Evolutionary conservation across 164 flowering plant genomes (phyloP).

Genomic region (Stephania yunnanensis): DNA sequence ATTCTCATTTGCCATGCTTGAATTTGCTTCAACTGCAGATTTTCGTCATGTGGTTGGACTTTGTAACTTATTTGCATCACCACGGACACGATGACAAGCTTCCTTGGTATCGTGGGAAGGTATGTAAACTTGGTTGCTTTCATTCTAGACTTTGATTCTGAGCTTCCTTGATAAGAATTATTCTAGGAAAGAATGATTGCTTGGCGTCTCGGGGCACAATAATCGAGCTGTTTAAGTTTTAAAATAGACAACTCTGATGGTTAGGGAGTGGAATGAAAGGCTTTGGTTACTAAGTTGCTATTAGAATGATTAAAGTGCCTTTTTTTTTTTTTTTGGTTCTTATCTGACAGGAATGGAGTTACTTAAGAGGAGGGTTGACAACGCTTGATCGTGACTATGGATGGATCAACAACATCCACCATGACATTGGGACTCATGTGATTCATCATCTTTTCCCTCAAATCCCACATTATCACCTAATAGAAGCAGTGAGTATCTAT

Average conservation of each 20-base stretch:
- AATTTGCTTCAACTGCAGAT: constrained; percentile 27
- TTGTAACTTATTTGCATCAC: constrained; percentile 73
- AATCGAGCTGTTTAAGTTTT: neutral
- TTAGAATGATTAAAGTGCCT: neutral
- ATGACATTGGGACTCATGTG: constrained; percentile 71
- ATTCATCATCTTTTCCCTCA: constrained; percentile 67
- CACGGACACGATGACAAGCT: constrained; percentile 68
- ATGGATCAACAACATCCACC: constrained; percentile 58
- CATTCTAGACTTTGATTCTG: neutral
- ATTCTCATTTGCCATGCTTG: neutral
- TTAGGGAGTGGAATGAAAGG: neutral
- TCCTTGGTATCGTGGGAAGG: constrained; percentile 81
- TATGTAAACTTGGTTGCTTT: constrained; percentile 12
- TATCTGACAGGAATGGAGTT: constrained; percentile 60
- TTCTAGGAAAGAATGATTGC: too few relatives aligned
- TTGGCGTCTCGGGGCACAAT: neutral
- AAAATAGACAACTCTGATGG: neutral
- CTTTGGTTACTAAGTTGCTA: neutral
- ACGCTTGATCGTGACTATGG: constrained; percentile 66
- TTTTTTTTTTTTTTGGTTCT: neutral
- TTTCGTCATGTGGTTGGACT: constrained; percentile 63
- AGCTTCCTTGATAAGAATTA: neutral
- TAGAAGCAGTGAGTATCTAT: constrained; percentile 55
- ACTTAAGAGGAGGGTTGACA: constrained; percentile 62
- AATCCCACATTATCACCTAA: constrained; percentile 56